Evolutionary conservation across 1,284 basidiomycete species (phyloP).

Genomic region (Pseudozyma pruni): DNA sequence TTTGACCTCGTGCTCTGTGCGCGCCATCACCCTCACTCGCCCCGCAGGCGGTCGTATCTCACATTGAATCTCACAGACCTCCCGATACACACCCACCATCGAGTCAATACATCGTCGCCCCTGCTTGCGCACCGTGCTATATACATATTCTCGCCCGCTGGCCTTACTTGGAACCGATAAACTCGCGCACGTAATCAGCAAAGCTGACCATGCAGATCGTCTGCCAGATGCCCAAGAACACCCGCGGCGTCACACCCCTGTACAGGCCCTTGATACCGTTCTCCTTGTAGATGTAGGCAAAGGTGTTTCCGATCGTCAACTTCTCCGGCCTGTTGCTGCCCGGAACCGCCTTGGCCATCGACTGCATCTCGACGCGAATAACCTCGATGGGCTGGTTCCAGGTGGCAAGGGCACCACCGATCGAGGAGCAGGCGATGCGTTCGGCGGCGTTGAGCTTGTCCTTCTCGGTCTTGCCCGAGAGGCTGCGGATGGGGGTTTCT

Average conservation of each 20-base stretch:
- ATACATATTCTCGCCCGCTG: not conserved
- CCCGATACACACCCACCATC: no score
- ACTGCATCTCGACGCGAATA: constrained; percentile 98
- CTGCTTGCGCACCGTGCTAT: no score
- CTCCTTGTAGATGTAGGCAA: constrained; percentile 91
- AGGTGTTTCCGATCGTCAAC: constrained; percentile 86
- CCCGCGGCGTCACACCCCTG: constrained; percentile 94
- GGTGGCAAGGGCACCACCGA: constrained; percentile 92
- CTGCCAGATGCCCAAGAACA: constrained; percentile 95
- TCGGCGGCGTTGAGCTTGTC: constrained; percentile 82
- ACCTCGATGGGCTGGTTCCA: constrained; percentile 99
- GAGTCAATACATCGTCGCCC: no score
- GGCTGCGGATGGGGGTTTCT: constrained; percentile 81
- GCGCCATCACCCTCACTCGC: no score
- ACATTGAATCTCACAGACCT: no score
- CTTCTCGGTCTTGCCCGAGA: constrained; percentile 78
- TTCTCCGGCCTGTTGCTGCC: constrained; percentile 83
- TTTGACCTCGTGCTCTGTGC: no score
- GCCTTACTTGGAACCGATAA: constrained; percentile 41
- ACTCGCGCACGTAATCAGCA: constrained; percentile 81
- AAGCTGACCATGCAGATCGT: constrained; percentile 98
- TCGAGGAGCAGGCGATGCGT: constrained; percentile 87
- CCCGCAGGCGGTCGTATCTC: no score
- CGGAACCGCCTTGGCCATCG: constrained; percentile 84
- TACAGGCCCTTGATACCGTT: constrained; percentile 97